Base-by-base conservation (phyloP, 257 asterid species). In the Perilla frutescens region DNA sequence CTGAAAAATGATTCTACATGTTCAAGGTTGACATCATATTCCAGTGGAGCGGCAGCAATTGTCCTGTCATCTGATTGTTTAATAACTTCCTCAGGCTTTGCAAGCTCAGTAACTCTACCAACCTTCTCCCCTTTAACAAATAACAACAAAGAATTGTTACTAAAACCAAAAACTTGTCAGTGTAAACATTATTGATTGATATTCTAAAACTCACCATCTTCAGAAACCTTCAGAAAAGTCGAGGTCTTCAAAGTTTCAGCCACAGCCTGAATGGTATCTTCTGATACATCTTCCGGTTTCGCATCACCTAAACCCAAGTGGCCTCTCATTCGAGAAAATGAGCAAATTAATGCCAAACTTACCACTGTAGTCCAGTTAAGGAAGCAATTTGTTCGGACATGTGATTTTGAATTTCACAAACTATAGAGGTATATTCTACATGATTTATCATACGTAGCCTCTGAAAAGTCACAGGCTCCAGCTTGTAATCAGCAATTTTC, bases 21-120 rank as follows among this genome's bases (percentile, higher is more conserved):
- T 81, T 95, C 98, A 79, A 84, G 91, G 75, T 88, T 90, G 71
- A 89, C 88, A 64, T 86, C 89, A 77, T 86, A 88, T 76, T 82
- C 97, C 41, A 95, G 82, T 4, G 98, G 96, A 6, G 96, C 89
- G 65, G 89, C 98, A 62, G 99, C 97, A 66, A 95, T 76, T 40
- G 98, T 95, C 75, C 92, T 84, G 11, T 65, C 87, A 81, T 90
- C 96, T 57, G 80, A 53, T 80, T 92, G 99, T 81, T 90, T 90
- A 48, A 95, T 92, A 34, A 84, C 92, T 87, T 87, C 96, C 69
- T 92, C 99, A 0, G 89, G 88, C 82, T 92, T 87, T 8, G 92
- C 76, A 68, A 92, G 87, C 76, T 88, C 95, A 7, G 88, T 74
- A 77, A 82, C 84, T 78, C 99, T 87, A 79, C 98, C 96, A 77